These are phyloP conservation scores for Globisporangium abappressorium DNA, from an alignment of 352 stramenopile genomes.

Conservation along the genomic window DNA sequence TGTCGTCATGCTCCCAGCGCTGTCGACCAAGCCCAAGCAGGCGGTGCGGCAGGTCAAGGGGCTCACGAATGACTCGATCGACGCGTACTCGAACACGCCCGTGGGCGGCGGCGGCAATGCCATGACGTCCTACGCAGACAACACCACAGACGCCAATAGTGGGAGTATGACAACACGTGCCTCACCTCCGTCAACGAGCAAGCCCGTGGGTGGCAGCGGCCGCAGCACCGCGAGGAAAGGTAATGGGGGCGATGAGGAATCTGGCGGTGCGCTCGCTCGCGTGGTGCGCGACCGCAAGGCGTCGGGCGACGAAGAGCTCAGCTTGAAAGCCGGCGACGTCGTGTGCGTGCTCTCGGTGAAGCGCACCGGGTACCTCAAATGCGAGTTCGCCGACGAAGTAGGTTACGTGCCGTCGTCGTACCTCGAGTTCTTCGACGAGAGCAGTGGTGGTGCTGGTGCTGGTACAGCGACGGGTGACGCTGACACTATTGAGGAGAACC, in stretches of 20 bases:
- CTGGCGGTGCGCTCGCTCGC: slow-evolving; percentile 34
- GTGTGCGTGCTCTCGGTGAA: slow-evolving; percentile 76
- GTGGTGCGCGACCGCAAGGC: slow-evolving; percentile 74
- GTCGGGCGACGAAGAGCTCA: slow-evolving; percentile 72
- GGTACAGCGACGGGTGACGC: slow-evolving; percentile 12
- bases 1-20: slow-evolving; percentile 59
- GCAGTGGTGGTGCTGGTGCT: not conserved
- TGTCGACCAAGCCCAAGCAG: slow-evolving; percentile 83
- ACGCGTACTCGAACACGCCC: slow-evolving; percentile 74
- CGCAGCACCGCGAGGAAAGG: slow-evolving; percentile 22
- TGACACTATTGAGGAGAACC: slow-evolving; percentile 30
- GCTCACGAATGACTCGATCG: slow-evolving; percentile 85
- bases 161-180: slow-evolving; percentile 19
- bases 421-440: slow-evolving; percentile 73
- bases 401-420: slow-evolving; percentile 83
- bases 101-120: slow-evolving; percentile 21
- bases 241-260: slow-evolving; percentile 19
- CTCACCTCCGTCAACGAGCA: slow-evolving; percentile 24
- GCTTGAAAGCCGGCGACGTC: slow-evolving; percentile 54
- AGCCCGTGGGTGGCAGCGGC: slow-evolving; percentile 16
- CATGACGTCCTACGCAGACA: slow-evolving; percentile 50
- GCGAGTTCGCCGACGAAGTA: slow-evolving; percentile 62
- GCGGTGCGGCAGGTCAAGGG: slow-evolving; percentile 74
- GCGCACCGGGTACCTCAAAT: slow-evolving; percentile 81
- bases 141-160: slow-evolving; percentile 26